Evolutionary conservation across 331 rosid species (phyloP).

Genomic region (Pyracantha coccinea): DNA sequence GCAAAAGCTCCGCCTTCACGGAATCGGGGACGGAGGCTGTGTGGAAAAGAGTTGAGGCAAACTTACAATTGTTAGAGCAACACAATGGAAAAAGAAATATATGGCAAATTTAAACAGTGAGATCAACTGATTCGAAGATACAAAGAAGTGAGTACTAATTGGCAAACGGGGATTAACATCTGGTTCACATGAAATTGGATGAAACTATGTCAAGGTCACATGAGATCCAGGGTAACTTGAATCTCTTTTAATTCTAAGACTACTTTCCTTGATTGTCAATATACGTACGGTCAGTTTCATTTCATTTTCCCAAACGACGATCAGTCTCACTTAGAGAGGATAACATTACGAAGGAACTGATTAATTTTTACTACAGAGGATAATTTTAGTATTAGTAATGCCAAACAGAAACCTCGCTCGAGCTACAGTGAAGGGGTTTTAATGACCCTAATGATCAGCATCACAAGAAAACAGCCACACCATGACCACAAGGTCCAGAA

Average conservation of each 20-base stretch:
- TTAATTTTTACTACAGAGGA: not conserved
- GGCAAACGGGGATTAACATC: not conserved
- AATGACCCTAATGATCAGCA: not conserved
- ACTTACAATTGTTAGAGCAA: not conserved
- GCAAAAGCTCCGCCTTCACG: conserved; percentile 67
- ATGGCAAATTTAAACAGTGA: not conserved
- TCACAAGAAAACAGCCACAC: not conserved
- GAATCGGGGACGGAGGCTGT: conserved; percentile 83
- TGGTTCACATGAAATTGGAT: not conserved
- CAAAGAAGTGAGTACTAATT: not conserved
- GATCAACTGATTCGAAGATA: not conserved
- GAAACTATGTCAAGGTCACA: not conserved
- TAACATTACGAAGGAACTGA: not conserved
- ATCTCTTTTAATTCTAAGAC: not conserved
- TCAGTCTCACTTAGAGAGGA: not conserved
- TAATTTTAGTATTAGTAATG: not conserved
- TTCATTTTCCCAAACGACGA: not conserved
- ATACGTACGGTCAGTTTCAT: not conserved
- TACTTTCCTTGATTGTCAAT: not conserved
- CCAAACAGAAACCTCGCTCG: not conserved
- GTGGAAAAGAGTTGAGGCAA: not conserved
- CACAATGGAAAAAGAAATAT: not conserved
- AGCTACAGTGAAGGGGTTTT: not conserved
- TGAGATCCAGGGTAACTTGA: not conserved
- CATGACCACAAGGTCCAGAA: not conserved